Conservation (phyloP, 106 monocot species). For the Allium sativum region DNA sequence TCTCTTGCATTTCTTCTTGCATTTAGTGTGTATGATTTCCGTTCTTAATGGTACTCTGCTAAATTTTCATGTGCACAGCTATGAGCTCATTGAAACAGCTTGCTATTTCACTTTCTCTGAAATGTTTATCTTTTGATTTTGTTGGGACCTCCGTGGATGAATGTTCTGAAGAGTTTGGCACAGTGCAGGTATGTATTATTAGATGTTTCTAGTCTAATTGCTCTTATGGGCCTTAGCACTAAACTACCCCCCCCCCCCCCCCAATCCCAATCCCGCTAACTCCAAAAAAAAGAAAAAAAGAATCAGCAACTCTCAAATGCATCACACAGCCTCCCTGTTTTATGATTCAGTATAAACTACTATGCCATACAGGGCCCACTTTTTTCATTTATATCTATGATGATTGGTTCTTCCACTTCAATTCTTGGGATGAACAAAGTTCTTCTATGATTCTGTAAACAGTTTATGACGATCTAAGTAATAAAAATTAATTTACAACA, state of each 20-base stretch:
- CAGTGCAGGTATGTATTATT: slow-evolving; percentile 66
- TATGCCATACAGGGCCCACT: slow-evolving; percentile 2
- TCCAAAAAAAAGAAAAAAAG: too few relatives aligned
- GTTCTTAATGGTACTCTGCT: neutral
- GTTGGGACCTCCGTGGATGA: slow-evolving; percentile 89
- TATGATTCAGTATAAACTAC: neutral
- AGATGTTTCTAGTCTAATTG: neutral
- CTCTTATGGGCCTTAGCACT: too few relatives aligned
- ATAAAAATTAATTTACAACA: too few relatives aligned
- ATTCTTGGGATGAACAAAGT: too few relatives aligned
- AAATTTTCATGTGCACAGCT: slow-evolving; percentile 28
- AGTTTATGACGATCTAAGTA: too few relatives aligned
- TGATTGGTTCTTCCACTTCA: too few relatives aligned
- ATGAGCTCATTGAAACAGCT: slow-evolving; percentile 55
- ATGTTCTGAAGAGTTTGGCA: slow-evolving; percentile 99
- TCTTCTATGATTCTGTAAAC: too few relatives aligned
- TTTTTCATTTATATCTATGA: too few relatives aligned
- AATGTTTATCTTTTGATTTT: slow-evolving; percentile 92
- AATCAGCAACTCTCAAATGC: too few relatives aligned
- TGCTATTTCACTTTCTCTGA: slow-evolving; percentile 73
- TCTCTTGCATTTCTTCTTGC: neutral
- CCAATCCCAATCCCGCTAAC: too few relatives aligned
- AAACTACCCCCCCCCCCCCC: too few relatives aligned
- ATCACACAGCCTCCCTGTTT: neutral
- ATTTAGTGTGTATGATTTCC: neutral